Evolutionary conservation across 768 basidiomycete genomes (phyloP), one percentile per base, ranked within the genome.

Genomic region (Rossbeevera mucosa): DNA sequence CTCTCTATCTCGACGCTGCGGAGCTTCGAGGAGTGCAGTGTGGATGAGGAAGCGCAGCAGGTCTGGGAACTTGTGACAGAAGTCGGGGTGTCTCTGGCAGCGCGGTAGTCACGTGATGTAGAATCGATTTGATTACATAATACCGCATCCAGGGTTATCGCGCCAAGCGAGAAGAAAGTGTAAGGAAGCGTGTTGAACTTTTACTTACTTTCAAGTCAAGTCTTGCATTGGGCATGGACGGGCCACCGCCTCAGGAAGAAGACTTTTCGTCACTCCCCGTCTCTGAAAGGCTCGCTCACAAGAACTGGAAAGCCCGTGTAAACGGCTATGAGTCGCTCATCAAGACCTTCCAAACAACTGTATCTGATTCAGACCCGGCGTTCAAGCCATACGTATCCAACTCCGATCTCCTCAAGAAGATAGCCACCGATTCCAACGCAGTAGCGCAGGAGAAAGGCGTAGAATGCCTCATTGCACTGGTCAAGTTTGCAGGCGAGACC

Each of bases 271-370:
- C 77, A 25, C 78, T 97, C 47, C 74, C 91, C 20, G 79, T 96
- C 44, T 71, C 80, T 12, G 92, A 95, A 59, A 71, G 94, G 42
- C 85, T 95, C 51, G 74, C 81, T 6, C 92, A 97, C 77, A 98
- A 97, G 80, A 95, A 95, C 68, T 99, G 96, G 96, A 98, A 98
- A 72, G 96, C 96, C 52, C 86, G 96, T 60, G 82, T 95, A 63
- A 92, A 83, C 68, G 96, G 82, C 56, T 99, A 98, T 70, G 89
- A 91, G 65, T 72, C 86, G 20, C 81, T 98, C 58, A 82, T 87
- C 74, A 86, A 88, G 71, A 85, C 81, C 52, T 96, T 96, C 69
- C 83, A 85, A 64, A 86, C 82, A 41, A 93, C 94, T 45, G 87
- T 87, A 60, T 93, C 92, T 44, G 95, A 98, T 67, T 82, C 83